These are phyloP conservation scores for Senecio squalidus DNA, from an alignment of 140 eudicot genomes.

Conservation along the genomic window DNA sequence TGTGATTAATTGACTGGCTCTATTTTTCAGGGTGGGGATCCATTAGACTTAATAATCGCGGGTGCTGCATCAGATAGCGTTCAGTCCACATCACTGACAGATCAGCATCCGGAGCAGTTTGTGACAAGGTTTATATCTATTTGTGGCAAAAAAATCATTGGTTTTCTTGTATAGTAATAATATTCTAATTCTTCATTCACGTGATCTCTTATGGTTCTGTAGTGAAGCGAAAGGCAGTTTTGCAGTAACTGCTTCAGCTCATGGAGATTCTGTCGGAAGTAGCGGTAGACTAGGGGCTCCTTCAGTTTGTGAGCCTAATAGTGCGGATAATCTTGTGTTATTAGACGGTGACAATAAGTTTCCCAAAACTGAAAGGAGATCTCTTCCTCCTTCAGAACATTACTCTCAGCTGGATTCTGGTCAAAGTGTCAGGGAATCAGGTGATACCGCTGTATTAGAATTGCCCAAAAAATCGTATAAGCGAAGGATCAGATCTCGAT, in stretches of 20 bases:
- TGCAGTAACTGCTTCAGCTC: conserved; percentile 74
- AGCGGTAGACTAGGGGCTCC: conserved; percentile 71
- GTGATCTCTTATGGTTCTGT: conserved; percentile 19
- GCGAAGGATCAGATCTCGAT: conserved; percentile 71
- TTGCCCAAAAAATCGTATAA: conserved; percentile 77
- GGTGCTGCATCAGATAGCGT: conserved; percentile 64
- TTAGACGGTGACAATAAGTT: conserved; percentile 55
- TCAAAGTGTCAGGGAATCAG: conserved; percentile 44
- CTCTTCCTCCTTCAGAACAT: conserved; percentile 39
- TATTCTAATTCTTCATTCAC: not conserved
- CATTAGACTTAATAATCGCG: conserved; percentile 59
- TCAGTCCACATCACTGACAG: conserved; percentile 72
- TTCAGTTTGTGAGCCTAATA: conserved; percentile 62
- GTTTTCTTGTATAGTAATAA: not conserved
- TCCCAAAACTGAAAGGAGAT: conserved; percentile 47
- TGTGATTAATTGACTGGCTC: conserved; percentile 11
- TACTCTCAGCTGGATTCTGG: conserved; percentile 38
- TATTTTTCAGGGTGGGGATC: conserved; percentile 84
- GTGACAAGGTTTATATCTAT: conserved; percentile 54
- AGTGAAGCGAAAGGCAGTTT: conserved; percentile 95
- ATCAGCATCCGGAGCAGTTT: conserved; percentile 59
- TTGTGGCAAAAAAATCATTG: not conserved
- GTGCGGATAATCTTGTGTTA: conserved; percentile 85
- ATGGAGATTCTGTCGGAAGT: conserved; percentile 93
- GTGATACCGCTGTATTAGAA: conserved; percentile 61